Evolutionary conservation across 2,329 filamentous ascomycete species (phyloP), one percentile per base, ranked within the genome.

Genomic region (Aspergillus sp.): DNA sequence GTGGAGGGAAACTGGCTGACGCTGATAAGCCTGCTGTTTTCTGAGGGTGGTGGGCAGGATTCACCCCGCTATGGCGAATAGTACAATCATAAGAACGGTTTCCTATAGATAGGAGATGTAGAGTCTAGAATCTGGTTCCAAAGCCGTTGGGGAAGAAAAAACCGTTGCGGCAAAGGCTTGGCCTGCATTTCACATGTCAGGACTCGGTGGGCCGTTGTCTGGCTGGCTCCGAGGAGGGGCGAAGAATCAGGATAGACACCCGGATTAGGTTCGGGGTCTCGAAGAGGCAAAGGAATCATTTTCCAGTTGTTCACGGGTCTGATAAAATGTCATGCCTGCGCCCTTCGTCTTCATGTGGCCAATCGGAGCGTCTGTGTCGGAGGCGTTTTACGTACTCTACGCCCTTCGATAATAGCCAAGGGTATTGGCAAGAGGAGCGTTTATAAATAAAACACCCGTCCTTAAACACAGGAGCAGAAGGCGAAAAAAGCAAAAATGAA

Each of bases 181-280:
- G 49, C 27, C 37, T 51, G 49, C 37, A 47, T 37, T 57, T 57
- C 55, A 57, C 55, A 57, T 57, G 55, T 51, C 40, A 53, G 27
- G 8, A 30, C 8, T 11, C 8, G 8, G 37, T 33, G 19, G 48
- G 27, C 19, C 22, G 27, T 41, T 41, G 51, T 37, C 41, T 33
- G 33, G 20, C 19, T 47, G 17, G 30, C 13, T 24, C 27, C 27
- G 5, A 51, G 34, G 49, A 45, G 20, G 24, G 42, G 12, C 20
- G 22, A 13, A 13, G 42, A 45, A 5, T 45, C 19, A 20, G 9
- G 27, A 30, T 30, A 45, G 12, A 15, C 13, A 27, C 44, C 27
- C 22, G 44, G 44, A 30, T 27, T 46, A 30, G 24, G 8, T 3
- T 46, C 44, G 22, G 41, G 41, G 27, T 11, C 27, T 30, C 8